Evolutionary conservation across 2,329 filamentous ascomycete species (phyloP), one percentile per base, ranked within the genome.

Genomic region (Sporothrix inflata): DNA sequence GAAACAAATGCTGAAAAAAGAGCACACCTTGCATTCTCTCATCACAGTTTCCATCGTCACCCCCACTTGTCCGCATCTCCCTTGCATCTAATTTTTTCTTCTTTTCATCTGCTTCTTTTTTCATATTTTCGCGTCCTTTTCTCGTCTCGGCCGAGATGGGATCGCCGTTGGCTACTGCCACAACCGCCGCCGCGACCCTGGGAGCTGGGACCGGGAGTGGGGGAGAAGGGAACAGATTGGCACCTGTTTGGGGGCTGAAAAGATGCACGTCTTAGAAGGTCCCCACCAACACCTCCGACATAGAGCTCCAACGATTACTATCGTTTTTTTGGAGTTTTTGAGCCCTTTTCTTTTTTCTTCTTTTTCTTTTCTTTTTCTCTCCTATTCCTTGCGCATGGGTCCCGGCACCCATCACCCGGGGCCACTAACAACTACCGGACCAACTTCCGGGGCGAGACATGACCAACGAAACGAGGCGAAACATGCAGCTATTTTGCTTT

Each of bases 331-430:
- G 57, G n/a, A n/a, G n/a, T n/a, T 14, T 66, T 68, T 53, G 69
- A 27, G 16, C 38, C 14, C 60, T 61, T 24, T 16, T 55, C 8
- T 27, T n/a, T 63, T 60, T 14, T 53, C 24, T 68, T 49, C 27
- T 40, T 51, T 57, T 57, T 65, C 57, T 57, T 34, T 49, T 40
- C 24, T 63, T 34, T 49, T 60, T 60, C 53, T 49, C 38, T 67
- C 45, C 45, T 21, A 27, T 66, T 60, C 49, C 51, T 19, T 57
- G 45, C 65, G 45, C 42, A 30, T 49, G 42, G 24, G 42, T 34
- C 24, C 60, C 60, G 27, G 38, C 19, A 24, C 19, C 30, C 55
- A 60, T 21, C 30, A 4, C 60, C 4, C 14, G 40, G 40, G 21
- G 42, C 16, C 24, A 67, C 45, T 49, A 27, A 21, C 27, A 38